These are phyloP conservation scores for Xylaria sp. DNA, from an alignment of 495 filamentous ascomycete species.

Conservation along the genomic window DNA sequence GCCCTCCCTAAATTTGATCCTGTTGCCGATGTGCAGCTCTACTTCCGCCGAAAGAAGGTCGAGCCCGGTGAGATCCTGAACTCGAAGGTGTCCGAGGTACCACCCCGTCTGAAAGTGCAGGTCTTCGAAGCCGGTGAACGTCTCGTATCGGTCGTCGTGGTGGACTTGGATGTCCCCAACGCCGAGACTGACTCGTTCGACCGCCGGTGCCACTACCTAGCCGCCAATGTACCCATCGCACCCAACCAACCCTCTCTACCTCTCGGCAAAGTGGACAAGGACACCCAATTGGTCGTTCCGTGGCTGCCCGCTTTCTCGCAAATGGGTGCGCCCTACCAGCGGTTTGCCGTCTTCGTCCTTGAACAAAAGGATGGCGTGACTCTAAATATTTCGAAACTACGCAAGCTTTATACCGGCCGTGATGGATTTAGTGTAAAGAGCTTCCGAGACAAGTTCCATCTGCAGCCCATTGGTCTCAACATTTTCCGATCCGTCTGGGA, in stretches of 20 bases:
- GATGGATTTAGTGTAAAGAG: slow-evolving; percentile 75
- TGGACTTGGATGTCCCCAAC: slow-evolving; percentile 91
- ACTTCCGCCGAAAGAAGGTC: slow-evolving; percentile 71
- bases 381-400: slow-evolving; percentile 67
- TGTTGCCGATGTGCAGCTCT: slow-evolving; percentile 75
- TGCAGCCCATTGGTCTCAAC: slow-evolving; percentile 79
- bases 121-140: slow-evolving; percentile 81
- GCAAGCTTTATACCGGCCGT: slow-evolving; percentile 57
- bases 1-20: slow-evolving; percentile 86
- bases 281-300: slow-evolving; percentile 70
- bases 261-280: slow-evolving; percentile 54
- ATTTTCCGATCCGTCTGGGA: slow-evolving; percentile 93
- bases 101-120: slow-evolving; percentile 81
- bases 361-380: slow-evolving; percentile 70
- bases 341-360: slow-evolving; percentile 81
- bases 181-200: slow-evolving; percentile 76
- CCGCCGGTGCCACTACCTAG: slow-evolving; percentile 84
- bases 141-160: slow-evolving; percentile 80
- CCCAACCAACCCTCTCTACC: slow-evolving; percentile 56
- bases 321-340: slow-evolving; percentile 91
- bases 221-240: slow-evolving; percentile 64
- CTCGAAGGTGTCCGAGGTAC: slow-evolving; percentile 68
- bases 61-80: slow-evolving; percentile 80
- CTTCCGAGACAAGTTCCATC: slow-evolving; percentile 69
- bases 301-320: slow-evolving; percentile 89